These are phyloP conservation scores for Teunomyces panamensis DNA, from an alignment of 805 yeast genomes.

Conservation along the genomic window DNA sequence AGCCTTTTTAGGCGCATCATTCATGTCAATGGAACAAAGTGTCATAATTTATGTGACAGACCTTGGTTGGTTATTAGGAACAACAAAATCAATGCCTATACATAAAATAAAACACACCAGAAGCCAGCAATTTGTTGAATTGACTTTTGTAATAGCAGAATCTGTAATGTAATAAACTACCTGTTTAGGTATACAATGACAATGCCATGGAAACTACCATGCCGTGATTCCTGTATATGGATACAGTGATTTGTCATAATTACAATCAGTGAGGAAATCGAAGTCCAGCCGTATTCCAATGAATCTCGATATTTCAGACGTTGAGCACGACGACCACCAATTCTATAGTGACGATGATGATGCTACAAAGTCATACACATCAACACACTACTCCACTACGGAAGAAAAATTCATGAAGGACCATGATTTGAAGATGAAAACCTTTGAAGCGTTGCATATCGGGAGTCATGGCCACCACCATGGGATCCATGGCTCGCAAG, in stretches of 20 bases:
- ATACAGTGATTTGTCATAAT: not conserved
- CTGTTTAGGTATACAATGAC: not conserved
- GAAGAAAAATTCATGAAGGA: conserved; percentile 65
- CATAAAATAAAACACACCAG: not conserved
- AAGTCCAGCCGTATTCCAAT: not conserved
- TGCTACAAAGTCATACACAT: conserved; percentile 29
- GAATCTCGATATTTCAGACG: conserved; percentile 7
- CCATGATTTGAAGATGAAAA: conserved; percentile 63
- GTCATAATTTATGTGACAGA: not conserved
- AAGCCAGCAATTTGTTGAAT: not conserved
- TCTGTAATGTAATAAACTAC: no score
- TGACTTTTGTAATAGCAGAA: no score
- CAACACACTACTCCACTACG: conserved; percentile 60
- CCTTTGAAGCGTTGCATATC: conserved; percentile 48
- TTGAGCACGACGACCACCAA: conserved; percentile 5
- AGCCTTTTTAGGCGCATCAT: no score
- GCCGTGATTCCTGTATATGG: not conserved
- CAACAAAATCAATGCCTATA: no score
- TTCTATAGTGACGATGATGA: conserved; percentile 23
- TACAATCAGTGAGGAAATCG: not conserved
- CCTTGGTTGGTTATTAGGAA: no score
- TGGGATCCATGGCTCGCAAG: conserved; percentile 6
- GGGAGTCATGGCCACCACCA: conserved; percentile 9
- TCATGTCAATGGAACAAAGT: not conserved
- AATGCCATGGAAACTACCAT: not conserved